Evolutionary conservation across 495 filamentous ascomycete genomes (phyloP).

Genomic region (Aeminium ludgeri): DNA sequence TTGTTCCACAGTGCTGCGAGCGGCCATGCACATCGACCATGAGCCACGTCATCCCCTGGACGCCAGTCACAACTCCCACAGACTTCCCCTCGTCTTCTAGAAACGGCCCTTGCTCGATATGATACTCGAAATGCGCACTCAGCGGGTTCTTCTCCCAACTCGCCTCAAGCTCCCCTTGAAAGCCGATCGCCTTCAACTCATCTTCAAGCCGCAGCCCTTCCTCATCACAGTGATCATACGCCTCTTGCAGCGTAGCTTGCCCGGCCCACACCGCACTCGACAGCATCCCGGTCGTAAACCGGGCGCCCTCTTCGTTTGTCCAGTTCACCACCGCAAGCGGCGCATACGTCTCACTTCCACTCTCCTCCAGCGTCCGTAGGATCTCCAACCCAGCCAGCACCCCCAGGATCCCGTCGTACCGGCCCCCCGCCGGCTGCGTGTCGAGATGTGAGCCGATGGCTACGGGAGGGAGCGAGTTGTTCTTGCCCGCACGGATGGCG

Average conservation of each 20-base stretch:
- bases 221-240: slow-evolving; percentile 9
- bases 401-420: slow-evolving; percentile 11
- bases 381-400: slow-evolving; percentile 10
- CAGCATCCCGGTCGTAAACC: slow-evolving; percentile 10
- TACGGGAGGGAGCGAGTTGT: slow-evolving; percentile 10
- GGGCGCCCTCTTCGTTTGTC: slow-evolving; percentile 12
- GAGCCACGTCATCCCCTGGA: slow-evolving; percentile 12
- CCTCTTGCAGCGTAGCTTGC: slow-evolving; percentile 4
- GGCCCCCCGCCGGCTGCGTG: slow-evolving; percentile 9
- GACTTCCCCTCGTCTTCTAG: slow-evolving; percentile 12
- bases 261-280: slow-evolving; percentile 10
- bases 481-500: slow-evolving; percentile 5
- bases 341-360: slow-evolving; percentile 9
- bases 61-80: slow-evolving; percentile 6
- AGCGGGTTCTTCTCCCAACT: slow-evolving; percentile 11
- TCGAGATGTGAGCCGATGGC: slow-evolving; percentile 13
- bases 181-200: slow-evolving; percentile 9
- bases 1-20: too few relatives aligned
- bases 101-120: slow-evolving; percentile 6
- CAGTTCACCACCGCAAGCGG: slow-evolving; percentile 8
- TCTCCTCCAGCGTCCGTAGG: slow-evolving; percentile 5
- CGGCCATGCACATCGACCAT: neutral
- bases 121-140: slow-evolving; percentile 11
- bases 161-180: slow-evolving; percentile 8
- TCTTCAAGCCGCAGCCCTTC: slow-evolving; percentile 1